Evolutionary conservation across 176 grass and related monocot genomes (phyloP), one percentile per base, ranked within the genome.

Genomic region (Panicum miliaceum): DNA sequence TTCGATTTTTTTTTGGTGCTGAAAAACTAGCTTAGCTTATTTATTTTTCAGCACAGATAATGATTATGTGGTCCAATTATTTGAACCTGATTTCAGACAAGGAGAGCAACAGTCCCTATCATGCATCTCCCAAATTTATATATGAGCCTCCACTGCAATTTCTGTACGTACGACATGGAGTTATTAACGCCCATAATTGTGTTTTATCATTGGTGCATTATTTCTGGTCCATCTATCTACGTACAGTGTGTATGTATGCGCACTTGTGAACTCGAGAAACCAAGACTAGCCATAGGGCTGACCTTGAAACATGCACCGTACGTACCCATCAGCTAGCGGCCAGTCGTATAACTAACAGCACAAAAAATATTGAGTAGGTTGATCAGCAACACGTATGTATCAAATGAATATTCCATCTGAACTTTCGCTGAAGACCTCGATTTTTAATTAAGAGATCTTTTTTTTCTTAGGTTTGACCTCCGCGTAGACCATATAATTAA

Each of bases 201-300:
- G 3, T 67, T 40, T 37, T 27, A 29, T 64, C 18, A 50, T 50
- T 47, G 19, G 16, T 52, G 46, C 14, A 47, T 47, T 22, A 65
- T 50, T 15, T 11, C n/a, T 66, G 79, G 64, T 27, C 79, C 7
- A 42, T n/a, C 8, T 7, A 15, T n/a, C 38, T 26, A 71, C 12
- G 68, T 26, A 23, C 50, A 78, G 25, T 81, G 47, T 87, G 85
- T 75, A 81, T 48, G 70, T 75, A n/a, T 12, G 63, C 12, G 41
- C 72, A 11, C 72, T 53, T 77, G 71, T 88, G 86, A 88, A 88
- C 86, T 77, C 51, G 61, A 18, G 52, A 77, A 88, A 88, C 86
- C 79, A 77, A 86, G 85, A 86, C 69, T 54, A 50, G 27, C 15
- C 45, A 8, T 65, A 50, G 38, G 50, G 41, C 52, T 87, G 85